Percentiles rank a stretch among this genome's conserved stretches.
phyloP scores from a whole-genome alignment of 1,284 basidiomycete species.

The Austroboletus niveus region DNA sequence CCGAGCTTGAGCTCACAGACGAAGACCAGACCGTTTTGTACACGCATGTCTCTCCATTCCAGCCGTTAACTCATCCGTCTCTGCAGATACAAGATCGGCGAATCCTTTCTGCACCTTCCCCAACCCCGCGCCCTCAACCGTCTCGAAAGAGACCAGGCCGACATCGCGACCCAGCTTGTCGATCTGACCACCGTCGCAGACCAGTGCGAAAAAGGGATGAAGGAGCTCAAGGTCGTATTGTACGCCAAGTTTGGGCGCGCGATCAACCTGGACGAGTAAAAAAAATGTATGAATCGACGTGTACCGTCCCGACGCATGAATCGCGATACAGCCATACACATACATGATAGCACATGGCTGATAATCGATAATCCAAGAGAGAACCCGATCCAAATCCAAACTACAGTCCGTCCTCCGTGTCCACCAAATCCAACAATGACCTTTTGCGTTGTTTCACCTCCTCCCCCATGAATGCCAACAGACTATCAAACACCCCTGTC shows the following conservation, averaged over 20 bases:
- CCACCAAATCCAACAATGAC: constrained; percentile 54
- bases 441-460: constrained; percentile 63
- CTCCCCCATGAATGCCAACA: constrained; percentile 61
- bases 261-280: constrained; percentile 84
- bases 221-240: constrained; percentile 81
- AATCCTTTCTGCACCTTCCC: constrained; percentile 82
- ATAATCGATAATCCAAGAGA: neutral
- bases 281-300: neutral
- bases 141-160: constrained; percentile 68
- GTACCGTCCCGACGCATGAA: neutral
- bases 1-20: constrained; percentile 87
- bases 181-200: constrained; percentile 56
- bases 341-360: too few relatives aligned
- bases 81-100: constrained; percentile 84
- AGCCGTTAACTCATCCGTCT: neutral
- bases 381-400: neutral
- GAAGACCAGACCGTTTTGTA: constrained; percentile 79
- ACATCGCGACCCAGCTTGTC: constrained; percentile 60
- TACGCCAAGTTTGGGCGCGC: constrained; percentile 93
- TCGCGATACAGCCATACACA: too few relatives aligned
- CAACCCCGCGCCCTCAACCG: constrained; percentile 71
- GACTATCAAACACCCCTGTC: constrained; percentile 63
- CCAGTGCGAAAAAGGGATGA: constrained; percentile 84
- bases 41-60: constrained; percentile 19
- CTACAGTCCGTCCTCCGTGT: constrained; percentile 35